Base-by-base conservation (phyloP, 2,329 filamentous ascomycete genomes). In the Penicillium sp. region DNA sequence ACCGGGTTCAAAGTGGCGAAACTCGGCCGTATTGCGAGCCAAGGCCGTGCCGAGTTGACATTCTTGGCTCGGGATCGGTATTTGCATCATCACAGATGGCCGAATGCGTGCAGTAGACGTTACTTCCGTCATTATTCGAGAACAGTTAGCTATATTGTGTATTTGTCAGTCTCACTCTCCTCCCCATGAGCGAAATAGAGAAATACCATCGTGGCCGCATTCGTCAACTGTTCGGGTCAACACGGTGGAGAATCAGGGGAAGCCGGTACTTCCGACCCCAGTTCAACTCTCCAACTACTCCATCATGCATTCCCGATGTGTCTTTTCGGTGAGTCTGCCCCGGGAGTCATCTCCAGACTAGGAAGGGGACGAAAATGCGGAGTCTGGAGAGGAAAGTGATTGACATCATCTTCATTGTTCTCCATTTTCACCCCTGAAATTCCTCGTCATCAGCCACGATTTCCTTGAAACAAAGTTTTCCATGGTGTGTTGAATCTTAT, bases 261-360 rank as follows among this genome's bases (percentile, higher is more conserved):
- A n/a, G 22, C 48, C 41, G 37, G 39, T 29, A n/a, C 37, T 37
- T 43, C 49, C 41, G 43, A 44, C 39, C 49, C 49, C 45, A 45
- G 40, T n/a, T 20, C 32, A 11, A n/a, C 14, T 40, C 43, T 52
- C 49, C 49, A 33, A 42, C 47, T 30, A 30, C 26, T 35, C 23
- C 22, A 23, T 27, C 23, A 25, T 36, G 23, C 38, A 46, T 47
- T 34, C 48, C 48, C 28, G 18, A 46, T 52, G 27, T 25, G 46
- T 42, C 20, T 43, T 29, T 5, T 40, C 50, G 50, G 50, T 52
- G 50, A 50, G 32, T 35, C 30, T 14, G 15, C 31, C 39, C 38
- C 40, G 33, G 30, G 32, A 30, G 22, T 30, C 32, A 35, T 30
- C 32, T 30, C 37, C 28, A 37, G 32, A 33, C 35, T 18, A 31